Percentiles rank a stretch among this genome's conserved stretches.
phyloP scores from a whole-genome alignment of 2,329 filamentous ascomycete species.

The Penicillium oxalicum region DNA sequence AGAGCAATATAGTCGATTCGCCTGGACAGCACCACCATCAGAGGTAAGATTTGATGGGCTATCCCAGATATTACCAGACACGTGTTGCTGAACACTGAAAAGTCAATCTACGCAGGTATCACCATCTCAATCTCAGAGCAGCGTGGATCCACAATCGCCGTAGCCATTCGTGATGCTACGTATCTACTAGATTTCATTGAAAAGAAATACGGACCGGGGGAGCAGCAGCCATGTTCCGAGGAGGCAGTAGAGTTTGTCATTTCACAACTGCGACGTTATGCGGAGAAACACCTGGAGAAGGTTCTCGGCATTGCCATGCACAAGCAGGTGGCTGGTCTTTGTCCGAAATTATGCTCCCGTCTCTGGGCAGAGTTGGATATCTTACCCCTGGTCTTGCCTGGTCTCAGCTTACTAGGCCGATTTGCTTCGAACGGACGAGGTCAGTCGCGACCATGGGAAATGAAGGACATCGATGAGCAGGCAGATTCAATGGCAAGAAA shows the following conservation, averaged over 20 bases:
- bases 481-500: slow-evolving; percentile 77
- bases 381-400: slow-evolving; percentile 60
- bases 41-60: slow-evolving; percentile 24
- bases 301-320: slow-evolving; percentile 70
- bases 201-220: slow-evolving; percentile 48
- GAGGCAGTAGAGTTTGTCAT: slow-evolving; percentile 58
- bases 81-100: slow-evolving; percentile 3
- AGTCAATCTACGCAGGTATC: slow-evolving; percentile 41
- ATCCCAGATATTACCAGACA: background rate
- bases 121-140: slow-evolving; percentile 30
- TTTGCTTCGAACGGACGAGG: slow-evolving; percentile 17
- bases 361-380: slow-evolving; percentile 74
- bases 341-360: slow-evolving; percentile 60
- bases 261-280: slow-evolving; percentile 52
- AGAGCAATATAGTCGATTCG: slow-evolving; percentile 25
- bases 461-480: slow-evolving; percentile 67
- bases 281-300: slow-evolving; percentile 62
- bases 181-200: slow-evolving; percentile 70
- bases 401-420: slow-evolving; percentile 14
- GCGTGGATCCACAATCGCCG: slow-evolving; percentile 53
- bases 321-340: slow-evolving; percentile 52
- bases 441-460: slow-evolving; percentile 39
- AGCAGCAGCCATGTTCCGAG: slow-evolving; percentile 34
- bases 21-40: slow-evolving; percentile 35
- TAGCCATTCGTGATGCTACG: slow-evolving; percentile 67